Conservation (phyloP, 495 filamentous ascomycete species). For the Lineolata rhizophorae region DNA sequence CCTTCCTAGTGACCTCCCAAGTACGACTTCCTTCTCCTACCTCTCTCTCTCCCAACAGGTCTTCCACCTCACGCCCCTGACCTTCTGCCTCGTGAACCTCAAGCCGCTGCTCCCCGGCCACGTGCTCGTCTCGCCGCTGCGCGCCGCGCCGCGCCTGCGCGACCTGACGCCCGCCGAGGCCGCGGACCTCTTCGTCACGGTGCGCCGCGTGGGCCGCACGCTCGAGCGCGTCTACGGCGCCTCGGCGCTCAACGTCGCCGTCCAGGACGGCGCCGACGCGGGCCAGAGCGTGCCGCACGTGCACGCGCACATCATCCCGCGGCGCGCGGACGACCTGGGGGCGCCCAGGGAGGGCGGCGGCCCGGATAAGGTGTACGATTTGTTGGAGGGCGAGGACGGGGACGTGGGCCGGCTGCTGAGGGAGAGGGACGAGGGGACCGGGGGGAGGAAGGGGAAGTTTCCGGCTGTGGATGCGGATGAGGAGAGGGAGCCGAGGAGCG, state of each 20-base stretch:
- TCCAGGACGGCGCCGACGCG: conserved; percentile 76
- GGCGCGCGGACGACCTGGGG: conserved; percentile 33
- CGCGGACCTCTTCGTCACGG: conserved; percentile 64
- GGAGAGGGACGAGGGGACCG: conserved; percentile 11
- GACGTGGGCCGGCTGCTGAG: conserved; percentile 48
- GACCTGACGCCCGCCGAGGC: conserved; percentile 56
- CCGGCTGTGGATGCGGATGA: conserved; percentile 39
- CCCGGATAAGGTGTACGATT: conserved; percentile 48
- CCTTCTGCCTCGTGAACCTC: conserved; percentile 78
- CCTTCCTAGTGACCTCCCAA: conserved; percentile 12
- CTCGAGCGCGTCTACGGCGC: conserved; percentile 43
- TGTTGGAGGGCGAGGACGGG: conserved; percentile 68
- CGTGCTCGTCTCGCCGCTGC: conserved; percentile 55
- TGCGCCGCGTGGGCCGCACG: conserved; percentile 61
- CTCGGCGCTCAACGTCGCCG: conserved; percentile 59
- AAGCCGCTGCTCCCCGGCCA: conserved; percentile 89
- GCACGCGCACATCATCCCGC: conserved; percentile 83
- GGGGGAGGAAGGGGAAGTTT: conserved; percentile 19
- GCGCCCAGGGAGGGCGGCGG: conserved; percentile 26
- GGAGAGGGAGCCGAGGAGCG: conserved; percentile 39
- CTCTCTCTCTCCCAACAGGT: conserved; percentile 5
- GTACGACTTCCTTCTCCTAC: conserved; percentile 2
- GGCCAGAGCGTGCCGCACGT: conserved; percentile 84
- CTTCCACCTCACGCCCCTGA: conserved; percentile 60
- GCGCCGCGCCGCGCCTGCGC: conserved; percentile 43